phyloP scores from a whole-genome alignment of 306 rosid genomes.

The Cicer arietinum region DNA sequence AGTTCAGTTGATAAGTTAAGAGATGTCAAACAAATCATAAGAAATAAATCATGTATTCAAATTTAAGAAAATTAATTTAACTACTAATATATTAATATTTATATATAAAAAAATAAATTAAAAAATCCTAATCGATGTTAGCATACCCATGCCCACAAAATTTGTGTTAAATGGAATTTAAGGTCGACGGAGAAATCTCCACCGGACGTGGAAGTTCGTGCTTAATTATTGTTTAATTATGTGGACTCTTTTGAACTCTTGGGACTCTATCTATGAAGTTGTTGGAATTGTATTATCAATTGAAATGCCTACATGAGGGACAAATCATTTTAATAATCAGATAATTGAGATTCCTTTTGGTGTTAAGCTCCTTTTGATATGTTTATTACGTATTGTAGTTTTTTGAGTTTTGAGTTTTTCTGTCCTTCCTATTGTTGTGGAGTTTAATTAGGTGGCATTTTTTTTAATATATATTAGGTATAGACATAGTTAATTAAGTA shows the following conservation, averaged over 20 bases:
- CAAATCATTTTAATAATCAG: neutral
- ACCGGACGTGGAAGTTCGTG: neutral
- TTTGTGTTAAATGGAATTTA: neutral
- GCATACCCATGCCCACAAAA: too few relatives aligned
- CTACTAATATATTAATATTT: too few relatives aligned
- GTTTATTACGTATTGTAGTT: neutral
- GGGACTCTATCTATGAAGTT: neutral
- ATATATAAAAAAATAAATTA: too few relatives aligned
- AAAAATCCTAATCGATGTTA: too few relatives aligned
- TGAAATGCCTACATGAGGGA: neutral
- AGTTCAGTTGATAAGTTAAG: too few relatives aligned
- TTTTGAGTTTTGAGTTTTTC: slow-evolving; percentile 1
- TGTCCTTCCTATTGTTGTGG: neutral
- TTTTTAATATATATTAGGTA: neutral
- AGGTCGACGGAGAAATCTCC: neutral
- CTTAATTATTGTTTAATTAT: neutral
- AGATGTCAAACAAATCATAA: too few relatives aligned
- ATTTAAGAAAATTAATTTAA: too few relatives aligned
- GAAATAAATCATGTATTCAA: too few relatives aligned
- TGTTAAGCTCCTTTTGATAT: slow-evolving; percentile 3
- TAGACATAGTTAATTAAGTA: neutral
- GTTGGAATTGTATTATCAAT: slow-evolving; percentile 3
- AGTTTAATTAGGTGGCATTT: neutral
- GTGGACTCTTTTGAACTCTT: neutral
- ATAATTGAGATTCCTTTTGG: neutral